Evolutionary conservation across 2,329 filamentous ascomycete genomes (phyloP).

Genomic region (Trichoderma atroviride): DNA sequence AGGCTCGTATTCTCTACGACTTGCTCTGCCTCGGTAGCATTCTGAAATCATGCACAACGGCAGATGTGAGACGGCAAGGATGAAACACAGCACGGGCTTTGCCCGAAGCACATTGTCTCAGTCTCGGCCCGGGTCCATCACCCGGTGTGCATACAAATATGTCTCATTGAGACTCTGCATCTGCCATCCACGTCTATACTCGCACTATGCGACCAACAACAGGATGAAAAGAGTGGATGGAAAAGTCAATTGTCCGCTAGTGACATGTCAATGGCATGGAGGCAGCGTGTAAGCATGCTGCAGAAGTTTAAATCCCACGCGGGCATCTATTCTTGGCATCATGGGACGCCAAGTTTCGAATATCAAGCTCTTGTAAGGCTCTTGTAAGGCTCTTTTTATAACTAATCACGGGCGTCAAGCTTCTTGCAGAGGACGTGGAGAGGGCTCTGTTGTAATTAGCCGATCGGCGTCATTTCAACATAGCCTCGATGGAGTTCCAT

Average conservation of each 20-base stretch:
- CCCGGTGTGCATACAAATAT: neutral
- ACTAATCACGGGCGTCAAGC: neutral
- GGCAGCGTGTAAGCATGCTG: neutral
- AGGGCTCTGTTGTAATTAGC: neutral
- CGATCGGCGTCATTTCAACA: neutral
- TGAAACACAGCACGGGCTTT: conserved; percentile 11
- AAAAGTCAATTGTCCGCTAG: neutral
- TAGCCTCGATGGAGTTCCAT: neutral
- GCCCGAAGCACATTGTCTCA: neutral
- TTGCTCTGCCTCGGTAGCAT: neutral
- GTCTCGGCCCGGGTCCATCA: neutral
- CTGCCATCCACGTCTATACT: neutral
- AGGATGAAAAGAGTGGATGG: neutral
- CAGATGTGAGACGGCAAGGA: neutral
- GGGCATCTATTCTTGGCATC: neutral
- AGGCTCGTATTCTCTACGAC: neutral
- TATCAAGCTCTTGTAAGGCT: neutral
- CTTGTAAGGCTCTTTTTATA: neutral
- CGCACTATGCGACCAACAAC: neutral
- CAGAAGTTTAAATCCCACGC: neutral
- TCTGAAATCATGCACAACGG: neutral
- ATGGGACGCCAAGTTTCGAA: neutral
- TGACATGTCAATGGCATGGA: neutral
- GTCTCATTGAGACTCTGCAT: conserved; percentile 4
- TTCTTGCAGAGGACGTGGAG: neutral